Conservation (phyloP, 2,329 filamentous ascomycete genomes). For the Diplodia sapinea region DNA sequence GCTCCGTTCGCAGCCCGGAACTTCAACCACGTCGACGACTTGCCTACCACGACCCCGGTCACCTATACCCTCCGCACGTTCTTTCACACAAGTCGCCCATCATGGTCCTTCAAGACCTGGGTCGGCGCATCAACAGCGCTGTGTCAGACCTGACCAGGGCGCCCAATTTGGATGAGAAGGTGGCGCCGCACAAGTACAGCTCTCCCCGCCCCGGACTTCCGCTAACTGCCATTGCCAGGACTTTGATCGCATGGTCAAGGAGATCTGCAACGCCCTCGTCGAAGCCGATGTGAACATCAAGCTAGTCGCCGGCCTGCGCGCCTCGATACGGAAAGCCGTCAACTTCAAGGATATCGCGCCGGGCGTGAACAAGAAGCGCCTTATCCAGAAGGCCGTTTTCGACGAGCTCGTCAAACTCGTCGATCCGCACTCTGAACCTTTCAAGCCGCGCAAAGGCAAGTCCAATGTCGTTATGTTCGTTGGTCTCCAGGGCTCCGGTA, state of each 20-base stretch:
- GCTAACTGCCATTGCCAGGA: slow-evolving; percentile 63
- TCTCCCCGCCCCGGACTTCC: background rate
- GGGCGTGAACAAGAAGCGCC: slow-evolving; percentile 95
- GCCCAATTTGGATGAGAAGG: slow-evolving; percentile 95
- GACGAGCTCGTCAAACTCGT: slow-evolving; percentile 96
- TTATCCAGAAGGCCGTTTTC: slow-evolving; percentile 97
- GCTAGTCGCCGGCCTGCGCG: slow-evolving; percentile 87
- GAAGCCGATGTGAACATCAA: slow-evolving; percentile 97
- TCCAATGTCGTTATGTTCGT: slow-evolving; percentile 99
- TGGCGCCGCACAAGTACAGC: slow-evolving; percentile 41
- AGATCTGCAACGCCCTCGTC: slow-evolving; percentile 93
- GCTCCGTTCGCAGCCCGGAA: slow-evolving; percentile 12
- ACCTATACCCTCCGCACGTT: slow-evolving; percentile 1
- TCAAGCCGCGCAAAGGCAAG: slow-evolving; percentile 96
- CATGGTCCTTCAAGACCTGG: slow-evolving; percentile 99
- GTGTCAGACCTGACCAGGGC: slow-evolving; percentile 92
- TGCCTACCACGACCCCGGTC: background rate
- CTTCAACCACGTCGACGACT: slow-evolving; percentile 29
- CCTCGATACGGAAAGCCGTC: slow-evolving; percentile 87
- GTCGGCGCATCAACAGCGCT: slow-evolving; percentile 96
- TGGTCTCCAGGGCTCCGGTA: slow-evolving; percentile 94
- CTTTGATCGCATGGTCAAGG: slow-evolving; percentile 97
- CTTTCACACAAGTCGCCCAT: slow-evolving; percentile 21
- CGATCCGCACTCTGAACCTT: slow-evolving; percentile 91
- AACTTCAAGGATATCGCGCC: slow-evolving; percentile 94